These are phyloP conservation scores for Mycena vitilis DNA, from an alignment of 768 basidiomycete genomes.

Conservation along the genomic window DNA sequence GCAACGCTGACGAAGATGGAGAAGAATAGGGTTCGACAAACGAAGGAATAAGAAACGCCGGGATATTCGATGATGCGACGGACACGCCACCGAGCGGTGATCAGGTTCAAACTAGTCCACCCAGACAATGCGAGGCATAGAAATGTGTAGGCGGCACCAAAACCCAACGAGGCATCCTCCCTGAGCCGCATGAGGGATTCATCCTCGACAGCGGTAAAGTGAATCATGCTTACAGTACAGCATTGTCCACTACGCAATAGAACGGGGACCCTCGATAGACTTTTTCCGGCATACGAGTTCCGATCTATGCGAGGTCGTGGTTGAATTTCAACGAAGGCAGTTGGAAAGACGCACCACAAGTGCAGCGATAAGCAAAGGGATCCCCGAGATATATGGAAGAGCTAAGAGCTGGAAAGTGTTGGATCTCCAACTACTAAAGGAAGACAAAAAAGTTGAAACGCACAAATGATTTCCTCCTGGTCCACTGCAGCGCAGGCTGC, in stretches of 20 bases:
- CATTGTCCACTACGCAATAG: slow-evolving; percentile 23
- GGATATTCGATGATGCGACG: slow-evolving; percentile 26
- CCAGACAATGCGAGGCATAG: slow-evolving; percentile 7
- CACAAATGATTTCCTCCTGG: slow-evolving; percentile 26
- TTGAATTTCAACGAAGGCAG: background rate
- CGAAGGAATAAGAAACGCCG: slow-evolving; percentile 55
- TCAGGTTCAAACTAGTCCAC: slow-evolving; percentile 23
- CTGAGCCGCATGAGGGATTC: background rate
- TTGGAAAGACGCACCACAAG: slow-evolving; percentile 13
- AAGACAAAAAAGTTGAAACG: background rate
- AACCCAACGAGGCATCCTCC: slow-evolving; percentile 19
- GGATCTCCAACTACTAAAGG: background rate
- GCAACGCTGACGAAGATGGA: slow-evolving; percentile 27
- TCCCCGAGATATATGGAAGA: slow-evolving; percentile 14
- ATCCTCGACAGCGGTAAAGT: background rate
- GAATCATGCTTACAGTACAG: slow-evolving; percentile 7
- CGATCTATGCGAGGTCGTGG: slow-evolving; percentile 1
- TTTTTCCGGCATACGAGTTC: slow-evolving; percentile 1
- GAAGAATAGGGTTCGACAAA: slow-evolving; percentile 26
- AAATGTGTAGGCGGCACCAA: slow-evolving; percentile 27
- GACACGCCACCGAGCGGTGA: slow-evolving; percentile 31
- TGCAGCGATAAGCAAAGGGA: slow-evolving; percentile 19
- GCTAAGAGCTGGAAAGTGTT: slow-evolving; percentile 11
- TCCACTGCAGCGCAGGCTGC: slow-evolving; percentile 8
- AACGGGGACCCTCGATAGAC: slow-evolving; percentile 29